Conservation (phyloP, 129 eudicot species). For the Artemisia tridentata region DNA sequence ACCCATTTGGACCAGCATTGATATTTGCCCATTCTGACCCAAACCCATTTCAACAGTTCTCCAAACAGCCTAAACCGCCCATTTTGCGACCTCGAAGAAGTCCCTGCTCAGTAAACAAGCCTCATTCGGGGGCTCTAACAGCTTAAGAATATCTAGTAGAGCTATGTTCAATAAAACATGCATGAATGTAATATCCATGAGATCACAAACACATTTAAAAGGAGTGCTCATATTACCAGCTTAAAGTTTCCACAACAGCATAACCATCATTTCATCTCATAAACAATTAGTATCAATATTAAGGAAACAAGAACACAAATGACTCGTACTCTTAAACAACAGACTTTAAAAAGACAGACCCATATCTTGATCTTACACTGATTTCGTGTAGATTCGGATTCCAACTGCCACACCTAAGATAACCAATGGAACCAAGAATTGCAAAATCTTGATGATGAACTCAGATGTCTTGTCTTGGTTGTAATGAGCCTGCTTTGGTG, state of each 20-base stretch:
- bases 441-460: slow-evolving; percentile 83
- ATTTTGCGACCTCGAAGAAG: slow-evolving; percentile 11
- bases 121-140: neutral
- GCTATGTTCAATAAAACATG: neutral
- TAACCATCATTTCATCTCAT: slow-evolving; percentile 15
- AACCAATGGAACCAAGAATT: slow-evolving; percentile 79
- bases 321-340: slow-evolving; percentile 18
- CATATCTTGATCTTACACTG: slow-evolving; percentile 31
- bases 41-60: neutral
- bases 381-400: slow-evolving; percentile 77
- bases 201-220: slow-evolving; percentile 1
- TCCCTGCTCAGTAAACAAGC: neutral
- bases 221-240: slow-evolving; percentile 13
- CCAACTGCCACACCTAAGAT: slow-evolving; percentile 87
- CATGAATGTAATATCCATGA: neutral
- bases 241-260: slow-evolving; percentile 17
- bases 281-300: slow-evolving; percentile 14
- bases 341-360: slow-evolving; percentile 14
- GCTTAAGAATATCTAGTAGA: neutral
- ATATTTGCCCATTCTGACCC: neutral
- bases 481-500: slow-evolving; percentile 83
- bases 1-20: neutral
- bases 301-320: slow-evolving; percentile 22
- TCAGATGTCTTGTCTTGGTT: slow-evolving; percentile 91
- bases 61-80: neutral